Percentiles rank a stretch among this genome's conserved stretches.
These are phyloP conservation scores for Periconia sp. DNA, from an alignment of 2,329 filamentous ascomycete genomes.

Conservation along the genomic window DNA sequence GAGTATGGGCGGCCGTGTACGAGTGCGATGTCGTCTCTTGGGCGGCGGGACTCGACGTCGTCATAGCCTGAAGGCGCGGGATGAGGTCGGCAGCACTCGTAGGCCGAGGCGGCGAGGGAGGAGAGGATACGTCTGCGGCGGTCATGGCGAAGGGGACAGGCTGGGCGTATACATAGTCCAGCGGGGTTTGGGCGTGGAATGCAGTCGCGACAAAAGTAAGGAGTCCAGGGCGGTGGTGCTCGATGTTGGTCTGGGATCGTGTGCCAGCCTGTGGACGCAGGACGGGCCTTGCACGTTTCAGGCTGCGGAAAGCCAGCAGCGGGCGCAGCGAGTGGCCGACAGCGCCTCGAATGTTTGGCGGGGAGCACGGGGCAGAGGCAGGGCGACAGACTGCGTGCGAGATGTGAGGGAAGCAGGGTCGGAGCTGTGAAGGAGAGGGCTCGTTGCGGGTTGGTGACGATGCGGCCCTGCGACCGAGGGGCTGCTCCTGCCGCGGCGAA, in stretches of 20 bases:
- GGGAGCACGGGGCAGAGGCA: conserved; percentile 19
- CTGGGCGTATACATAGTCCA: conserved; percentile 37
- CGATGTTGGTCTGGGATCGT: conserved; percentile 24
- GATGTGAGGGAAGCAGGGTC: conserved; percentile 16
- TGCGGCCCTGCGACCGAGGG: conserved; percentile 18
- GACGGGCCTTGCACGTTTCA: conserved; percentile 44
- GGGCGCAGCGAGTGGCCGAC: conserved; percentile 28
- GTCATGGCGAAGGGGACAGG: conserved; percentile 32
- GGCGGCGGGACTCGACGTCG: conserved; percentile 14
- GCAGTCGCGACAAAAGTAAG: conserved; percentile 11
- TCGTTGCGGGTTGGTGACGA: conserved; percentile 8
- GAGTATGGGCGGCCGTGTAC: too few species aligned
- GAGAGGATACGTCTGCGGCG: conserved; percentile 21
- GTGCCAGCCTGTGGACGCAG: conserved; percentile 30
- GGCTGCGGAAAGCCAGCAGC: conserved; percentile 28
- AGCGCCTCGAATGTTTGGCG: conserved; percentile 26
- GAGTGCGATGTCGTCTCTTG: conserved; percentile 11
- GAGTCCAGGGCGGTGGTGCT: conserved; percentile 19
- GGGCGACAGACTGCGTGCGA: conserved; percentile 34
- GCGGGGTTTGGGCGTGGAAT: conserved; percentile 9
- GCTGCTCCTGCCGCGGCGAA: conserved; percentile 7
- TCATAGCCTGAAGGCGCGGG: conserved; percentile 31
- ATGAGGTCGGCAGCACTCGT: conserved; percentile 24
- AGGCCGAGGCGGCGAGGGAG: conserved; percentile 15
- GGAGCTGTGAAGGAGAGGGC: conserved; percentile 17